A percentile compares a stretch with the other conserved stretches of the same genome.
phyloP scores from a whole-genome alignment of 768 basidiomycete genomes.

The Tephrocybe rancida region DNA sequence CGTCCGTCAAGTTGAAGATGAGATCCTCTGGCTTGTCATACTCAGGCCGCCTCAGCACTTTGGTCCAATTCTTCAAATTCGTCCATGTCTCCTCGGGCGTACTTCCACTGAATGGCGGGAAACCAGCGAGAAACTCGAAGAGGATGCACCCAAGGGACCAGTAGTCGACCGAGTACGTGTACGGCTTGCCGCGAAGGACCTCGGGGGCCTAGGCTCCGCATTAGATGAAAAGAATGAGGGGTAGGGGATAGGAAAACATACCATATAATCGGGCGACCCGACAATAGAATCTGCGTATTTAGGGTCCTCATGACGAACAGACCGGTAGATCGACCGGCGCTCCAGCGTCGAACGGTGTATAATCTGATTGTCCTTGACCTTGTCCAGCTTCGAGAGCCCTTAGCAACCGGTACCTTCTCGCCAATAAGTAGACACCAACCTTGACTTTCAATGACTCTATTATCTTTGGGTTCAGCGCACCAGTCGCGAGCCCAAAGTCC shows the following conservation, averaged over 20 bases:
- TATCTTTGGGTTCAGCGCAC: slow-evolving; percentile 89
- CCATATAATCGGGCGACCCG: slow-evolving; percentile 99
- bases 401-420: background rate
- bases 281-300: slow-evolving; percentile 98
- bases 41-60: slow-evolving; percentile 87
- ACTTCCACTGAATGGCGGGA: slow-evolving; percentile 96
- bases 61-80: slow-evolving; percentile 97
- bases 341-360: slow-evolving; percentile 92
- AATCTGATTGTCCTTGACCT: slow-evolving; percentile 92
- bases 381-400: slow-evolving; percentile 69
- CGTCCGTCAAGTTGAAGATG: slow-evolving; percentile 93
- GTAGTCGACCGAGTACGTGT: slow-evolving; percentile 95
- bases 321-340: slow-evolving; percentile 91
- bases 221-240: background rate
- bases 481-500: slow-evolving; percentile 97
- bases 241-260: slow-evolving; percentile 15
- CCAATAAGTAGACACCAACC: slow-evolving; percentile 41
- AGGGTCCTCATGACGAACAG: slow-evolving; percentile 86
- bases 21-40: slow-evolving; percentile 96
- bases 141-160: slow-evolving; percentile 99
- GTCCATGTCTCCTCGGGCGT: slow-evolving; percentile 99
- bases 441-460: slow-evolving; percentile 96
- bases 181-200: slow-evolving; percentile 91
- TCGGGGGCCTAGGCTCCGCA: slow-evolving; percentile 62
- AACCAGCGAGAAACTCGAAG: slow-evolving; percentile 96